phyloP scores from a whole-genome alignment of 2,329 filamentous ascomycete species.

The Penicillium corylophilum region DNA sequence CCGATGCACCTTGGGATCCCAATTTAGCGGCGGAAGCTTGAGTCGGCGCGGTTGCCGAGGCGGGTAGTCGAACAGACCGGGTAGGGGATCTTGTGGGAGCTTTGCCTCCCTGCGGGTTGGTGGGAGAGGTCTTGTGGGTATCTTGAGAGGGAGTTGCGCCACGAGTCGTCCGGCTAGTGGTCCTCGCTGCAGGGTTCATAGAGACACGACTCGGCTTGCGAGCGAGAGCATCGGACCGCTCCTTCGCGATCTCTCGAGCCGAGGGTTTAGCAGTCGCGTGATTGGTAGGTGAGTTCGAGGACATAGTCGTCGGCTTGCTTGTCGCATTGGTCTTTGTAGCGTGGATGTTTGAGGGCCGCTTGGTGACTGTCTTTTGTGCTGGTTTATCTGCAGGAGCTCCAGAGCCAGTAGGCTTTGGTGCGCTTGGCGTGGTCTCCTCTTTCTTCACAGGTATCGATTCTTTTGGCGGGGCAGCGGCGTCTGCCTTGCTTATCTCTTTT shows the following conservation, averaged over 20 bases:
- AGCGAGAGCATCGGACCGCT: conserved; percentile 25
- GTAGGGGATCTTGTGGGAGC: conserved; percentile 42
- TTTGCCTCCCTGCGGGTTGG: conserved; percentile 25
- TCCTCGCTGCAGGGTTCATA: conserved; percentile 30
- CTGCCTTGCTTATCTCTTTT: conserved; percentile 3
- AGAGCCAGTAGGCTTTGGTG: conserved; percentile 3
- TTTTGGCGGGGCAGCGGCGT: conserved; percentile 7
- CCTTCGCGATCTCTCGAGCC: conserved; percentile 32
- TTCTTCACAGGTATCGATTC: conserved; percentile 19
- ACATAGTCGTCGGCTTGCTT: conserved; percentile 17
- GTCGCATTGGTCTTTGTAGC: conserved; percentile 25
- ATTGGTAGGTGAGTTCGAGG: conserved; percentile 22
- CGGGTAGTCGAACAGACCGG: conserved; percentile 40
- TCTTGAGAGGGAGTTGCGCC: conserved; percentile 33
- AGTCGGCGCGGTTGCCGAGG: conserved; percentile 42
- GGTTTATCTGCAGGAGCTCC: conserved; percentile 18
- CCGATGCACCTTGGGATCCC: conserved; percentile 11
- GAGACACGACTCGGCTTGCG: conserved; percentile 35
- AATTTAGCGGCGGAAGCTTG: conserved; percentile 40
- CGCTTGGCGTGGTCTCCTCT: conserved; percentile 13
- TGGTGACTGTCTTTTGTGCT: conserved; percentile 26
- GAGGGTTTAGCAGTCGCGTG: conserved; percentile 24
- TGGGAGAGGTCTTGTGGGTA: conserved; percentile 22
- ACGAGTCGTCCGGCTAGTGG: conserved; percentile 26
- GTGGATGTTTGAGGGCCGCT: conserved; percentile 34